These are phyloP conservation scores for Coelastrella sp. DNA, from an alignment of 139 green algal genomes.

Conservation along the genomic window DNA sequence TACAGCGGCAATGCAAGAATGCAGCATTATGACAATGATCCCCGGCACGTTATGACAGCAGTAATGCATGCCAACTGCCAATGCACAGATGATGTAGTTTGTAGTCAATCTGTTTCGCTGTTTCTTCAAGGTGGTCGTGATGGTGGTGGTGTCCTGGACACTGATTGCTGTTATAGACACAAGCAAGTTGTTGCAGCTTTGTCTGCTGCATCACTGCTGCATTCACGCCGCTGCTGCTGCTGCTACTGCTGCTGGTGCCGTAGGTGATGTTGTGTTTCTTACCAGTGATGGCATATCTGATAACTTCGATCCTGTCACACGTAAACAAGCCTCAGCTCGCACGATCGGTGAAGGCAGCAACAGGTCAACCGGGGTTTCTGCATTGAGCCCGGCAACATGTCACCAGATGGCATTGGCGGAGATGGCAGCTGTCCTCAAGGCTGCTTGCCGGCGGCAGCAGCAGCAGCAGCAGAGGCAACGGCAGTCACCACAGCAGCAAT, in stretches of 20 bases:
- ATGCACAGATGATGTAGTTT: not conserved
- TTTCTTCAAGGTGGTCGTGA: too few species aligned
- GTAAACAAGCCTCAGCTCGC: constrained; percentile 47
- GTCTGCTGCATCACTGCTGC: too few species aligned
- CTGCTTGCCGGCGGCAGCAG: not conserved
- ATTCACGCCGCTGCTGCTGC: too few species aligned
- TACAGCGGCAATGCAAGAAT: too few species aligned
- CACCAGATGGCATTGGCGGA: not conserved
- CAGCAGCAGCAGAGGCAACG: constrained; percentile 12
- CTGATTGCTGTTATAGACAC: too few species aligned
- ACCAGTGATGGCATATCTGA: constrained; percentile 59
- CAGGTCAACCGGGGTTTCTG: not conserved
- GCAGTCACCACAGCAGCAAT: too few species aligned
- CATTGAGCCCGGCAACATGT: not conserved
- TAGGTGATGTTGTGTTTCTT: constrained; percentile 61
- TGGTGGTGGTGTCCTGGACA: too few species aligned
- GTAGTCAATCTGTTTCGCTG: too few species aligned
- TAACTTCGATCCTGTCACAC: constrained; percentile 65
- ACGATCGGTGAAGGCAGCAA: not conserved
- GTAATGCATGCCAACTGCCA: too few species aligned
- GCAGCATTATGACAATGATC: too few species aligned
- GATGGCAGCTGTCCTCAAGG: not conserved
- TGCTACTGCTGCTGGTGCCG: too few species aligned
- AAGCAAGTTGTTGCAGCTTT: too few species aligned
- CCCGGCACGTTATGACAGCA: not conserved